phyloP scores from a whole-genome alignment of 2,329 filamentous ascomycete genomes.

The Beauveria asiatica region DNA sequence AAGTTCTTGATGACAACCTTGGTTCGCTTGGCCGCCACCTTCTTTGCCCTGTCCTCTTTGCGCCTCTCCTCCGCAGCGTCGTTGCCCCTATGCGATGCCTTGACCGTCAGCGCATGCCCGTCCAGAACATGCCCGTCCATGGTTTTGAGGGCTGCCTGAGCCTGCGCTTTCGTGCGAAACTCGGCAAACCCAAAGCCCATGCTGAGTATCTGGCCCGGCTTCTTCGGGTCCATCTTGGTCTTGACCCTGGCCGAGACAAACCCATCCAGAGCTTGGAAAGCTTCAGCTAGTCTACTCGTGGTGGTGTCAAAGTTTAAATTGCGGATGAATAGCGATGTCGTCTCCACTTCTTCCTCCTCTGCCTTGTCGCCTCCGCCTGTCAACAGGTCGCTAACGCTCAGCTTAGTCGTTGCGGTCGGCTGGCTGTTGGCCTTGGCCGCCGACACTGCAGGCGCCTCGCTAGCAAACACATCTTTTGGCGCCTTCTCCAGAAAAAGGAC shows the following conservation, averaged over 20 bases:
- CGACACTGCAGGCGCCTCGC: conserved; percentile 15
- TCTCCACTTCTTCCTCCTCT: conserved; percentile 48
- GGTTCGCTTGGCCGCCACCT: conserved; percentile 64
- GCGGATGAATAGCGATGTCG: conserved; percentile 82
- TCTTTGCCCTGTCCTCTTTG: conserved; percentile 76
- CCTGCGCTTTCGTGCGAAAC: conserved; percentile 69
- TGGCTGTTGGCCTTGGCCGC: conserved; percentile 25
- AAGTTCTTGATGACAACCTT: conserved; percentile 98
- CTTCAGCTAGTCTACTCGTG: conserved; percentile 63
- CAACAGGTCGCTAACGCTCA: conserved; percentile 61
- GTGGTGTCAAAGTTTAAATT: conserved; percentile 92
- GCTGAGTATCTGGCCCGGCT: conserved; percentile 75
- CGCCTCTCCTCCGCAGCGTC: conserved; percentile 84
- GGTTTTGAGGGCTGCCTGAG: conserved; percentile 68
- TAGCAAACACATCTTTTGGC: conserved; percentile 67
- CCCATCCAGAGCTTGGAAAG: conserved; percentile 74
- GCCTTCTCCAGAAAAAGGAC: conserved; percentile 91
- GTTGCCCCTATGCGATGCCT: conserved; percentile 75
- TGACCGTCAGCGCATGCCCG: conserved; percentile 75
- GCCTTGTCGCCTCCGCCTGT: conserved; percentile 41
- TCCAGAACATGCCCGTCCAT: conserved; percentile 89
- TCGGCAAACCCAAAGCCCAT: conserved; percentile 98
- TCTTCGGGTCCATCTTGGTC: conserved; percentile 88
- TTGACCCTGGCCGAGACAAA: conserved; percentile 87
- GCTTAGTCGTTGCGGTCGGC: conserved; percentile 45